Evolutionary conservation across 805 yeast genomes (phyloP).

Genomic region (Myxozyma sirexii): DNA sequence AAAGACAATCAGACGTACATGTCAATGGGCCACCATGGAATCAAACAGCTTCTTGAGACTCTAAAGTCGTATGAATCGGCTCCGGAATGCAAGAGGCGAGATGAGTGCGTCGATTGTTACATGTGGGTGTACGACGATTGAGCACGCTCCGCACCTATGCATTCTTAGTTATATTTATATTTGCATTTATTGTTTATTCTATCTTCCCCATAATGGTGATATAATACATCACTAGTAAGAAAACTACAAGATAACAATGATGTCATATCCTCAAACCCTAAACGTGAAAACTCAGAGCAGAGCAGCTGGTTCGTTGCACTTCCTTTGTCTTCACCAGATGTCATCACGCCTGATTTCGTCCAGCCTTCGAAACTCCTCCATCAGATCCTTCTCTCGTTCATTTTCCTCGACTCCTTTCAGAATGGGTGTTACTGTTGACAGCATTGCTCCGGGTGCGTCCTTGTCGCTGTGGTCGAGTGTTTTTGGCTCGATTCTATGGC

Average conservation of each 20-base stretch:
- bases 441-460: conserved; percentile 44
- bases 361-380: not conserved
- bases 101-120: conserved; percentile 28
- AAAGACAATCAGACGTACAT: conserved; percentile 90
- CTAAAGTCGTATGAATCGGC: conserved; percentile 72
- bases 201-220: too few relatives aligned
- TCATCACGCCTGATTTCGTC: conserved; percentile 11
- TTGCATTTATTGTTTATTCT: not conserved
- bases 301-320: too few relatives aligned
- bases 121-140: conserved; percentile 25
- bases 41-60: conserved; percentile 83
- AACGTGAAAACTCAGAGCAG: too few relatives aligned
- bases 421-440: conserved; percentile 47
- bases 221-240: not conserved
- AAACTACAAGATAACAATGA: too few relatives aligned
- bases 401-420: conserved; percentile 28
- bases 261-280: too few relatives aligned
- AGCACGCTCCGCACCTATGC: not conserved
- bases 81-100: conserved; percentile 56
- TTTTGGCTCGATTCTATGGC: too few relatives aligned
- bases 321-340: conserved; percentile 1
- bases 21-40: conserved; percentile 82
- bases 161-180: not conserved
- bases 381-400: conserved; percentile 4
- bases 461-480: not conserved